Conservation (phyloP, 106 monocot genomes). For the Chionographis japonica region DNA sequence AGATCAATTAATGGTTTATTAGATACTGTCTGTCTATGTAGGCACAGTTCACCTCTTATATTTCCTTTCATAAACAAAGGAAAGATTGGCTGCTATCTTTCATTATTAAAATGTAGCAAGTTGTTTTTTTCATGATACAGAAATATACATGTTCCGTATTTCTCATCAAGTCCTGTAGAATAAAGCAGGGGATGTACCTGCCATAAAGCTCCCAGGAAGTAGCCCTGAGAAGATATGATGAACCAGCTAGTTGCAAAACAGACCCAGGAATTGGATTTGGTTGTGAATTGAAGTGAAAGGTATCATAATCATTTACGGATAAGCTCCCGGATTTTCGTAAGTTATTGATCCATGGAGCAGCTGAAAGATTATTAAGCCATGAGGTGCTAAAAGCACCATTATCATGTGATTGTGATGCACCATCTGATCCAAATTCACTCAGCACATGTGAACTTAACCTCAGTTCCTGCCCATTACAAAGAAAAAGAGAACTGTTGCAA, state of each 20-base stretch:
- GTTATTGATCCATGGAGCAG: conserved; percentile 19
- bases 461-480: conserved; percentile 47
- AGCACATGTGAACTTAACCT: conserved; percentile 75
- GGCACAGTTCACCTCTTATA: too few relatives aligned
- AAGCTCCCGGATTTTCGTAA: conserved; percentile 28
- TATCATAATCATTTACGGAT: conserved; percentile 68
- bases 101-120: too few relatives aligned
- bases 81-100: too few relatives aligned
- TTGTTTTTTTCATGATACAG: too few relatives aligned
- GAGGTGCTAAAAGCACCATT: conserved; percentile 88
- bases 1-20: too few relatives aligned
- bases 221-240: conserved; percentile 81
- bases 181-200: conserved; percentile 35
- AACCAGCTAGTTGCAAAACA: conserved; percentile 83
- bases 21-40: too few relatives aligned
- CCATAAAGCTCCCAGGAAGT: conserved; percentile 98
- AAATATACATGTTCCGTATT: too few relatives aligned
- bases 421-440: conserved; percentile 75
- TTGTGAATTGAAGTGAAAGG: conserved; percentile 61
- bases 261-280: conserved; percentile 84
- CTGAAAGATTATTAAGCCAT: conserved; percentile 73
- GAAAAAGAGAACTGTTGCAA: not conserved
- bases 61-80: too few relatives aligned
- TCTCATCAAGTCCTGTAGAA: too few relatives aligned
- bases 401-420: conserved; percentile 52